Base-by-base conservation (phyloP, 192 early-diverging fungal species). In the Mortierella alpina region DNA sequence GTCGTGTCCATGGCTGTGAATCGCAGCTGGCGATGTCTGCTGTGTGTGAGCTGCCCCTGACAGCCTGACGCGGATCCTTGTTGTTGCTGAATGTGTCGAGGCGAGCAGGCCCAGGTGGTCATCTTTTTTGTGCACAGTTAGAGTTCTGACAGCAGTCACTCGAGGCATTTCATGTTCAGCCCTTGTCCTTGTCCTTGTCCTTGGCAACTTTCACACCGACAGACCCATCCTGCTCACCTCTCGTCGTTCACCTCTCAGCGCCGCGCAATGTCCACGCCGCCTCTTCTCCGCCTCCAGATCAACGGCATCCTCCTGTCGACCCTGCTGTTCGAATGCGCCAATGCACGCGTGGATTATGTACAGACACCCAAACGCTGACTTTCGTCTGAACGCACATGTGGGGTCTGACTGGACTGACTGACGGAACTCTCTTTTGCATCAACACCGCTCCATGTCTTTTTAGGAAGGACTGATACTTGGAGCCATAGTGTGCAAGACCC, bases 291-390 rank as follows among this genome's bases (percentile, higher is more conserved):
- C 7, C 48, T 72, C 23, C 77, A 80, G 15, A 53, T 80, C 40
- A 80, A 72, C 14, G 77, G 77, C 41, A 72, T 80, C 39, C 70
- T 80, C 31, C 59, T 80, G 9, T 80, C 77, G 39, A 80, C 77
- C 1, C 23, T 80, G 22, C 60, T 80, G 23, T 80, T 80, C 23
- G 77, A 80, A 57, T 80, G 77, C 17, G 65, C 77, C 9, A 80
- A 80, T 66, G 77, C 77, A 15, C 63, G 77, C 8, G 66, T 80
- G 0, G 70, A 80, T n/a, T 80, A 68, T 68, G 77, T 80, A 79
- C 39, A 49, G 10, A 11, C 50, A 4, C 11, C 50, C 50, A 15
- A 51, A 51, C 50, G 31, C 31, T 31, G 1, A 31, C 31, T 31
- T 3, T 31, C 1, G 31, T 31, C 3, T 31, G 1, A 2, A 31